Base-by-base conservation (phyloP, 768 basidiomycete genomes). In the Chiua virens region DNA sequence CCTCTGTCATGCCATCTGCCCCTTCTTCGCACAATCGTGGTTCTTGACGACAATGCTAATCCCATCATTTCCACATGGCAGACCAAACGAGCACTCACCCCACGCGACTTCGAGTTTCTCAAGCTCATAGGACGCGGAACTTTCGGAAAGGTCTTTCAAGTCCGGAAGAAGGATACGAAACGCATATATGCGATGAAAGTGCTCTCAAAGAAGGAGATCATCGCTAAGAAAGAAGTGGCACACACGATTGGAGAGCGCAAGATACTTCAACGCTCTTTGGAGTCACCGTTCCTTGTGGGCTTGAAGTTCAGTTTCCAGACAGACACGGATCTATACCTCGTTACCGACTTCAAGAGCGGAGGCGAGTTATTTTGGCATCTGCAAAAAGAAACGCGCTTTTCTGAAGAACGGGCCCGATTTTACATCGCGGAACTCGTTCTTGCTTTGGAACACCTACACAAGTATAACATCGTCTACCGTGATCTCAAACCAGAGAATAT, bases 101-200 rank as follows among this genome's bases (percentile, higher is more conserved):
- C 95, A 27, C 85, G 89, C 65, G 96, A 98, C 67, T 99, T 99
- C 63, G 96, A 98, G 66, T 97, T 98, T 74, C 85, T 99, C 64
- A 97, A 97, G 70, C 88, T 99, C 50, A 98, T 99, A 71, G 97
- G 97, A 50, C 86, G 94, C 43, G 97, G 97, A 2, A 98, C 97
- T 0, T 99, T 99, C 68, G 97, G 95, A 42, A 90, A 93, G 48
- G 97, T 99, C 18, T 98, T 98, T 79, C 97, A 99, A 71, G 97
- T 99, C 43, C 91, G 97, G 54, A 99, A 99, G 75, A 86, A 79
- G 68, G 95, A 99, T 75, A 99, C 97, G 37, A 90, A 92, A 70
- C 90, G 97, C 41, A 98, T 99, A 73, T 99, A 98, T 75, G 97
- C 97, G 45, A 98, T 99, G 96, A 99, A 99, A 66, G 92, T 98